A percentile compares a stretch with the other conserved stretches of the same genome.
Evolutionary conservation across 1,139 yeast species (phyloP).

Genomic region (Hemisphaericaspora subhashii): DNA sequence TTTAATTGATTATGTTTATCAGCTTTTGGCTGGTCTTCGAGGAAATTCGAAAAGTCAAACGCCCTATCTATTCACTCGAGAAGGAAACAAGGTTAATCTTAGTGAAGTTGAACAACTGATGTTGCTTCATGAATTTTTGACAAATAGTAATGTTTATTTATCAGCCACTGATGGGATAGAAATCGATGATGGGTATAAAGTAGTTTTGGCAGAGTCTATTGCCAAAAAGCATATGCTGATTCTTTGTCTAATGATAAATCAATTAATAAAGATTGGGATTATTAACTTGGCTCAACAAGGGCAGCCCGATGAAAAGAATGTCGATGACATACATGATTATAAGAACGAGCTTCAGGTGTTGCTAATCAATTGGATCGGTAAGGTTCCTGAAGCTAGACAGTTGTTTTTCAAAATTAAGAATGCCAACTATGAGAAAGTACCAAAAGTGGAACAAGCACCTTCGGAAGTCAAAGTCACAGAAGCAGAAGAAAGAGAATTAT

Average conservation of each 20-base stretch:
- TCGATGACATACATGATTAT: slow-evolving; percentile 43
- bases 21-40: slow-evolving; percentile 53
- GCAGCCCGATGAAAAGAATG: slow-evolving; percentile 14
- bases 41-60: slow-evolving; percentile 35
- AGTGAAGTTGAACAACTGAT: slow-evolving; percentile 61
- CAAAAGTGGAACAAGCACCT: neutral
- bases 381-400: slow-evolving; percentile 39
- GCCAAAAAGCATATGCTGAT: slow-evolving; percentile 52
- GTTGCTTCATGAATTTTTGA: slow-evolving; percentile 69
- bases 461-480: neutral
- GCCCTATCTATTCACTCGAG: slow-evolving; percentile 51
- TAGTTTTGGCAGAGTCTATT: slow-evolving; percentile 38
- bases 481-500: slow-evolving; percentile 13
- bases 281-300: slow-evolving; percentile 36
- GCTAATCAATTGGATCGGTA: slow-evolving; percentile 62
- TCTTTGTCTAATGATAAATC: slow-evolving; percentile 61
- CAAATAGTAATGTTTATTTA: slow-evolving; percentile 52
- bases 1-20: slow-evolving; percentile 57
- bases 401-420: slow-evolving; percentile 37
- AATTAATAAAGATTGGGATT: slow-evolving; percentile 43
- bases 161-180: slow-evolving; percentile 41
- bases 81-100: slow-evolving; percentile 46
- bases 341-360: slow-evolving; percentile 57
- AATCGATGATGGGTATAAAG: slow-evolving; percentile 35
- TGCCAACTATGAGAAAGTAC: slow-evolving; percentile 14